These are phyloP conservation scores for Populus nigra DNA, from an alignment of 345 rosid genomes.

Conservation along the genomic window DNA sequence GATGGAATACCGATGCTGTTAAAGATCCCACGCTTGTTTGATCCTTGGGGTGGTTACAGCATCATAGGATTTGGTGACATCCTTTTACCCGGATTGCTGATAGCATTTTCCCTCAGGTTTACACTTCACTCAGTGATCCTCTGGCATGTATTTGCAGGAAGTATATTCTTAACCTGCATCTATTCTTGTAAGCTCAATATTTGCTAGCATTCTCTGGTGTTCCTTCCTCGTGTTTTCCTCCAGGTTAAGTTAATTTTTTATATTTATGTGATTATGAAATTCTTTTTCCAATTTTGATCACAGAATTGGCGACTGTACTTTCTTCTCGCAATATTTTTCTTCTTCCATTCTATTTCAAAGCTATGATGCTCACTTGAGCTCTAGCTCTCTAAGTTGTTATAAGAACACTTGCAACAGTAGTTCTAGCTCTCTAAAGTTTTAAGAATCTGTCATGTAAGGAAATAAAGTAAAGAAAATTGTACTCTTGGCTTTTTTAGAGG, in stretches of 20 bases:
- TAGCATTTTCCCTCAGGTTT: conserved; percentile 93
- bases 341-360: neutral
- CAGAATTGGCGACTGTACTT: neutral
- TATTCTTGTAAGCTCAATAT: neutral
- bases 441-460: no score
- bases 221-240: neutral
- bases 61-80: conserved; percentile 99
- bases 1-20: conserved; percentile 98
- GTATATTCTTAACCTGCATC: neutral
- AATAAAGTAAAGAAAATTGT: neutral
- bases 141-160: neutral
- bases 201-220: neutral
- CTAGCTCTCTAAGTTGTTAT: neutral
- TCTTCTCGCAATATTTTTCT: neutral
- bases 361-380: neutral
- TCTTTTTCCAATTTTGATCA: neutral
- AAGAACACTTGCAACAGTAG: neutral
- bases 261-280: neutral
- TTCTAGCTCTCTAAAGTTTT: neutral
- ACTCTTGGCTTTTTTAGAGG: neutral
- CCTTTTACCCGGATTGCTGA: conserved; percentile 84
- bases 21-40: conserved; percentile 93
- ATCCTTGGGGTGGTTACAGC: conserved; percentile 99
- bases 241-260: neutral
- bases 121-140: conserved; percentile 1